These are phyloP conservation scores for Escallonia herrerae DNA, from an alignment of 129 eudicot species.

Conservation along the genomic window DNA sequence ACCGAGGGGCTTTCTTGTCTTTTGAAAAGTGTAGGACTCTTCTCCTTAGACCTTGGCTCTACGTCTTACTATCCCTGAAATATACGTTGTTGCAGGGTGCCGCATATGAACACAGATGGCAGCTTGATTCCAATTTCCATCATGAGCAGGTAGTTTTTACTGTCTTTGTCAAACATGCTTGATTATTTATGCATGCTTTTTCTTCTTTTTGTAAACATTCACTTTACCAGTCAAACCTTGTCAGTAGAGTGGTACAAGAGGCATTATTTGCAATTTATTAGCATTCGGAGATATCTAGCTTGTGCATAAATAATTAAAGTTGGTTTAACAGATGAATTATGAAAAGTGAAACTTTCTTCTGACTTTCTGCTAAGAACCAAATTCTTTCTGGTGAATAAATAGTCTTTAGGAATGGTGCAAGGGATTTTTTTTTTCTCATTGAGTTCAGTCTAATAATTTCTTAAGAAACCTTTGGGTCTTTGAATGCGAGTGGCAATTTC, in stretches of 20 bases:
- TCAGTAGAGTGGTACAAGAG: background rate
- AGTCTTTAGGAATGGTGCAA: too few species aligned
- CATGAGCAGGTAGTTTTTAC: slow-evolving; percentile 65
- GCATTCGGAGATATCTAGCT: background rate
- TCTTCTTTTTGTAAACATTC: background rate
- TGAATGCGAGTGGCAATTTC: too few species aligned
- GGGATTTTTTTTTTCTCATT: too few species aligned
- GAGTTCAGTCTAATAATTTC: too few species aligned
- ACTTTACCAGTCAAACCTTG: background rate
- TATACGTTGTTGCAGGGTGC: slow-evolving; percentile 42
- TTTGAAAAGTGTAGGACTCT: background rate
- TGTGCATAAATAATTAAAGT: background rate
- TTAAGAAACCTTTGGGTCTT: too few species aligned
- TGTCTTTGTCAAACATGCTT: background rate
- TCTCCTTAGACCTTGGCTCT: background rate
- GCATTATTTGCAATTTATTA: background rate
- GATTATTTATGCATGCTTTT: background rate
- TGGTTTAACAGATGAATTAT: too few species aligned
- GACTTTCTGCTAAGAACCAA: too few species aligned
- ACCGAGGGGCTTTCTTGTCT: background rate
- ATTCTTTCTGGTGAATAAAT: too few species aligned
- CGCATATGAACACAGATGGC: slow-evolving; percentile 72
- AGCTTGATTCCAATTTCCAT: slow-evolving; percentile 51
- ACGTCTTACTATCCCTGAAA: background rate
- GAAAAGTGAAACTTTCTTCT: too few species aligned